Evolutionary conservation across 768 basidiomycete genomes (phyloP), one percentile per base, ranked within the genome.

Genomic region (Suillus subalutaceus): DNA sequence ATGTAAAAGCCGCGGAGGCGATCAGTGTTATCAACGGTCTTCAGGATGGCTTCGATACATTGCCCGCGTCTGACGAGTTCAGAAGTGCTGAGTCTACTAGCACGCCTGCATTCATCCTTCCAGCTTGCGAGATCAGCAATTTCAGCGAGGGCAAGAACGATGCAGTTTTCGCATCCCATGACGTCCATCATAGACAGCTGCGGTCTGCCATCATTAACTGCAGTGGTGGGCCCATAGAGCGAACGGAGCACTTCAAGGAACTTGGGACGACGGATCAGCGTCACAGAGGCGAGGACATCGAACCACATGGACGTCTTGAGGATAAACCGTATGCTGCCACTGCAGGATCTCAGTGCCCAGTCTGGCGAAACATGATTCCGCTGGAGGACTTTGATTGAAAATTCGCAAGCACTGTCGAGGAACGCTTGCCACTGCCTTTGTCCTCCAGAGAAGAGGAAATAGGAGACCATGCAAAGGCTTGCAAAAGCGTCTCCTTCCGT

Each of bases 281-380:
- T 91, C 56, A 90, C 84, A 2, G 89, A 87, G 7, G 91, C 92
- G 59, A 94, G 83, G 48, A 94, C 92, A 74, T 94, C 93, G 75
- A 94, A 94, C 93, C 93, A 94, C 63, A 94, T 88, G 18, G 90
- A 87, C 37, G 92, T 90, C 76, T 92, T 92, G 78, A 93, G 84
- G 73, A 94, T 88, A 77, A 93, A 93, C 41, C 78, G 85, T 75
- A 80, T 83, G 78, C 80, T 87, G 80, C 80, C 83, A 30, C 70
- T 68, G 69, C 84, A 87, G 15, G 67, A 64, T 38, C 79, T 66
- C 13, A 91, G 81, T 8, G 83, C 82, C 59, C 81, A 80, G 63
- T 79, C 77, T 8, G 84, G 81, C 32, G 82, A 80, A 41, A 71
- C 70, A 6, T 66, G 71, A 20, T 74, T 70, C 65, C 79, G 71